phyloP scores from a whole-genome alignment of 129 eudicot species.

The Helianthus tuberosus region DNA sequence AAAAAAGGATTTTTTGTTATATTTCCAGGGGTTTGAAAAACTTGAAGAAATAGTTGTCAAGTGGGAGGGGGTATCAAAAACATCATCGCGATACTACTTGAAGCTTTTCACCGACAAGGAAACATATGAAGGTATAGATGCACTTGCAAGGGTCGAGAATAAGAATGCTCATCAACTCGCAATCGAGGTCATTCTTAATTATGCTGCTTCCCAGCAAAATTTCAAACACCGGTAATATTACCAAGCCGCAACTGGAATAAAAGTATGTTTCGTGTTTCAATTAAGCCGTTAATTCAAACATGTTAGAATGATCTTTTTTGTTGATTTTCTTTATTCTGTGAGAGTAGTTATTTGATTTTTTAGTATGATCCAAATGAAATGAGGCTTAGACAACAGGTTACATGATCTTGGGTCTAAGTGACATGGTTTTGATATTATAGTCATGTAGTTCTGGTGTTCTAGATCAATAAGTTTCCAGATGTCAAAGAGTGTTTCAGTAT shows the following conservation, averaged over 20 bases:
- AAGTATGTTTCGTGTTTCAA: constrained; percentile 29
- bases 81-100: constrained; percentile 55
- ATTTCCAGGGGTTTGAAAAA: constrained; percentile 76
- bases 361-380: too few species aligned
- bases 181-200: constrained; percentile 83
- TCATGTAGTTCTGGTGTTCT: constrained; percentile 22
- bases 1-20: not conserved
- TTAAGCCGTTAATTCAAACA: constrained; percentile 35
- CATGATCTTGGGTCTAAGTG: constrained; percentile 10
- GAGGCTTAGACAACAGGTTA: not conserved
- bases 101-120: constrained; percentile 81
- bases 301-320: too few species aligned
- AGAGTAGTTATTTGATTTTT: too few species aligned
- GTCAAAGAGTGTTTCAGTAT: constrained; percentile 3
- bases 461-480: constrained; percentile 26
- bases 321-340: too few species aligned
- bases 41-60: constrained; percentile 76
- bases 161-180: constrained; percentile 90
- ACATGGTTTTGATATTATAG: constrained; percentile 21
- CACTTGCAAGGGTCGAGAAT: constrained; percentile 69
- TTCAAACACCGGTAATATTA: constrained; percentile 53
- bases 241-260: constrained; percentile 16
- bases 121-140: constrained; percentile 75
- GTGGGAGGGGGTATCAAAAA: constrained; percentile 73
- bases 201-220: constrained; percentile 74